Evolutionary conservation across 768 basidiomycete genomes (phyloP), one percentile per base, ranked within the genome.

Genomic region (Kwoniella heveanensis): DNA sequence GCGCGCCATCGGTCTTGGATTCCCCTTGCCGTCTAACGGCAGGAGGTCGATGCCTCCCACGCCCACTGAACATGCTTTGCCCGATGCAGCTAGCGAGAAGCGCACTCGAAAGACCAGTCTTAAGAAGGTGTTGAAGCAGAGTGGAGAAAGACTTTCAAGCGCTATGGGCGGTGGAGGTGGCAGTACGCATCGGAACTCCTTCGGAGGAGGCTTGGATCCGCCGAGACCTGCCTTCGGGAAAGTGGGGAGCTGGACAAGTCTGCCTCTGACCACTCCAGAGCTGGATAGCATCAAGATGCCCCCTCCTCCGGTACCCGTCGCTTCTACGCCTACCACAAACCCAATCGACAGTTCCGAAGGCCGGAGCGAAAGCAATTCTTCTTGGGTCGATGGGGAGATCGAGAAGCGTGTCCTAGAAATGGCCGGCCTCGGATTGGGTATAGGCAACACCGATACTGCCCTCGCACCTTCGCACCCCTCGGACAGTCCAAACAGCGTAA

Each of bases 401-500:
- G 89, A 89, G 76, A 85, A 87, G 72, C 91, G 92, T 74, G 86
- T 88, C 1, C 79, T 93, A 54, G 91, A 93, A 72, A 88, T 88
- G 71, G 92, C 92, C 67, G 92, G 93, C 75, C 79, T 93, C 50
- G 92, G 89, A 71, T 77, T 90, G 73, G 89, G 57, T 8, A 37
- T 25, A 46, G 52, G 50, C n/a, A 48, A 26, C 39, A 19, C 54
- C 24, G 32, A 49, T 32, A 32, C 22, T 19, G 25, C 44, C 37
- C 44, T 24, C 4, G 48, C 21, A 21, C 52, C 53, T 6, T 49
- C 54, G 15, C 25, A 29, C 6, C 44, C 44, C 2, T 30, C 26
- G 47, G 54, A 59, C 26, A 52, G 62, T 47, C 50, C 54, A 10
- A 37, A 44, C 22, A 46, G 57, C 44, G 26, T 48, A 39, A 58